phyloP scores from a whole-genome alignment of 2,329 filamentous ascomycete genomes.

The Chalaropsis thielavioides region DNA sequence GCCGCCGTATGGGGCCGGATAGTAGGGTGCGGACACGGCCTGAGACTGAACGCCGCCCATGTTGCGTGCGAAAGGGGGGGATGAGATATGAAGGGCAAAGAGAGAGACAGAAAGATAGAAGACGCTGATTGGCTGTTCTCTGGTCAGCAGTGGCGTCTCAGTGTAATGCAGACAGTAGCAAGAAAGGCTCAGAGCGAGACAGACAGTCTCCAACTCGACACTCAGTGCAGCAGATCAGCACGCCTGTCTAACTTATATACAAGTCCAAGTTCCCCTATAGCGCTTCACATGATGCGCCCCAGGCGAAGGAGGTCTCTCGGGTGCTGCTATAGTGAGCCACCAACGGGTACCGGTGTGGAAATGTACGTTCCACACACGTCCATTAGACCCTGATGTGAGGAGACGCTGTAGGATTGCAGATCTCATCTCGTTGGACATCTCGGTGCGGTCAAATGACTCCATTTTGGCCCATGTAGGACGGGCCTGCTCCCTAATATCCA shows the following conservation, averaged over 20 bases:
- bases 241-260: background rate
- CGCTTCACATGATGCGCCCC: background rate
- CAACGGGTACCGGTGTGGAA: background rate
- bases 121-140: background rate
- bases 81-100: background rate
- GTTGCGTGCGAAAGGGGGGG: background rate
- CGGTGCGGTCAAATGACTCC: background rate
- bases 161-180: background rate
- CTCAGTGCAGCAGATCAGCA: background rate
- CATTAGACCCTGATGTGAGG: slow-evolving; percentile 1
- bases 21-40: slow-evolving; percentile 43
- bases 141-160: background rate
- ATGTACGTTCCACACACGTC: background rate
- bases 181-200: background rate
- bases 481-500: background rate
- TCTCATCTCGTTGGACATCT: background rate
- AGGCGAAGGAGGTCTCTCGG: background rate
- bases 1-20: slow-evolving; percentile 57
- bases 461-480: background rate
- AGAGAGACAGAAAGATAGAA: background rate
- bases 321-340: background rate
- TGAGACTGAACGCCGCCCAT: slow-evolving; percentile 16
- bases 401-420: background rate
- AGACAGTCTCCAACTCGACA: background rate
- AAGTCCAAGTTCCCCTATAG: background rate